These are phyloP conservation scores for Globisporangium okanoganense DNA, from an alignment of 352 stramenopile species.

Conservation along the genomic window DNA sequence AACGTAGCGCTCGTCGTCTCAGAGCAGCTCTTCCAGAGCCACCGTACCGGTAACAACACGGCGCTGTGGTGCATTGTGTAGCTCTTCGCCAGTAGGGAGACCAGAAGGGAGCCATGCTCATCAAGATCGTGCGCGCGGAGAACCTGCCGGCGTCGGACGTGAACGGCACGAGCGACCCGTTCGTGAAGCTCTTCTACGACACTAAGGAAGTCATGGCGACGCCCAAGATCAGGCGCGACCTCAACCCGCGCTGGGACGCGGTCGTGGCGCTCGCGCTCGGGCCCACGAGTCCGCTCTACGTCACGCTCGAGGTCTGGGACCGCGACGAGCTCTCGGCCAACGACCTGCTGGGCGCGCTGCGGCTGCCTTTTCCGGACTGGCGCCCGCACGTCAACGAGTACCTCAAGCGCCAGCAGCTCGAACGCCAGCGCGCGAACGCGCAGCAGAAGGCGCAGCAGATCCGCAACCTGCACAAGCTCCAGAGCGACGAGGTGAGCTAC, in stretches of 20 bases:
- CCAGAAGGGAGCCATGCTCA: slow-evolving; percentile 7
- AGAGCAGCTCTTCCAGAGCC: too few species aligned
- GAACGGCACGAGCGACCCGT: slow-evolving; percentile 69
- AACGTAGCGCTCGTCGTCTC: too few species aligned
- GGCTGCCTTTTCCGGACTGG: slow-evolving; percentile 72
- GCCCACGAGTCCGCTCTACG: slow-evolving; percentile 51
- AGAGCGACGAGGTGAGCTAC: slow-evolving; percentile 12
- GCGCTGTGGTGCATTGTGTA: too few species aligned
- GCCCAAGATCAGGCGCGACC: slow-evolving; percentile 62
- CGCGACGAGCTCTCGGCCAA: slow-evolving; percentile 66
- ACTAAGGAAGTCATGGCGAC: slow-evolving; percentile 64
- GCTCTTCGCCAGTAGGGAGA: too few species aligned
- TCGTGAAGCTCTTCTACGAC: slow-evolving; percentile 73
- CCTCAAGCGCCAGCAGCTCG: slow-evolving; percentile 23
- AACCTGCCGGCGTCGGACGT: slow-evolving; percentile 57
- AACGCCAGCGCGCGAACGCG: slow-evolving; percentile 27
- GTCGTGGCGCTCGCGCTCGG: slow-evolving; percentile 53
- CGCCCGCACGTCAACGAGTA: slow-evolving; percentile 43
- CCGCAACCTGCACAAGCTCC: slow-evolving; percentile 18
- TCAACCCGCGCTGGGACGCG: slow-evolving; percentile 76
- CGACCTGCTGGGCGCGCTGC: slow-evolving; percentile 63
- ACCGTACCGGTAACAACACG: too few species aligned
- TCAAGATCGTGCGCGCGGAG: slow-evolving; percentile 78
- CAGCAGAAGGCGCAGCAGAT: slow-evolving; percentile 23
- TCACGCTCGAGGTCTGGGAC: slow-evolving; percentile 72